A percentile compares a stretch with the other conserved stretches of the same genome.
Conservation (phyloP, 495 filamentous ascomycete species). For the Neurospora sp. region DNA sequence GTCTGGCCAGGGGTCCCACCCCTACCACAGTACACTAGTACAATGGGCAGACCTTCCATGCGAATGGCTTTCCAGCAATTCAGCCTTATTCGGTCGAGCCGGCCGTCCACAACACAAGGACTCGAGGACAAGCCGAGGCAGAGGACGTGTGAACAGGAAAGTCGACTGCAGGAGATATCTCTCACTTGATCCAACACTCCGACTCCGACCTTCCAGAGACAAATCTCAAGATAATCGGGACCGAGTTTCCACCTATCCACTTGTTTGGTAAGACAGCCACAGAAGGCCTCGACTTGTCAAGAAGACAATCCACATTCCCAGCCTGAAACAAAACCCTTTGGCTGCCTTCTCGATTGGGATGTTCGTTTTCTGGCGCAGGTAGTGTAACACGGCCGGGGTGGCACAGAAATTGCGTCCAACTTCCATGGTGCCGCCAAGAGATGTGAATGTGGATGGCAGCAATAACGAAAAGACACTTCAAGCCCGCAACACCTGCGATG, state of each 20-base stretch:
- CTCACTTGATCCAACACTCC: neutral
- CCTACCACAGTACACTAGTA: neutral
- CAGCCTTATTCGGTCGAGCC: neutral
- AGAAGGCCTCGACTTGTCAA: neutral
- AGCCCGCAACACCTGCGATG: neutral
- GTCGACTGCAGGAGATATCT: neutral
- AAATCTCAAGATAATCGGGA: neutral
- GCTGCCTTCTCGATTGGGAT: conserved; percentile 4
- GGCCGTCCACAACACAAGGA: neutral
- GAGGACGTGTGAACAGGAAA: no score
- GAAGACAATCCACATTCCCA: neutral
- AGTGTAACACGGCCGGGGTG: neutral
- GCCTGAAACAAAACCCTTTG: neutral
- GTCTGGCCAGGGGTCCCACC: neutral
- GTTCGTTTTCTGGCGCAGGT: neutral
- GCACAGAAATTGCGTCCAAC: neutral
- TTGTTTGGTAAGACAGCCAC: neutral
- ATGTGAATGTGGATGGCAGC: neutral
- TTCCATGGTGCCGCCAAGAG: neutral
- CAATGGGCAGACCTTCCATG: neutral
- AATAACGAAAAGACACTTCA: neutral
- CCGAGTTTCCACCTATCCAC: neutral
- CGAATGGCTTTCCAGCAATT: neutral
- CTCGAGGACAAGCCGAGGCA: no score
- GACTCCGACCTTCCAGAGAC: neutral